Evolutionary conservation across 768 basidiomycete genomes (phyloP), one percentile per base, ranked within the genome.

Genomic region (Russula ochroleuca): DNA sequence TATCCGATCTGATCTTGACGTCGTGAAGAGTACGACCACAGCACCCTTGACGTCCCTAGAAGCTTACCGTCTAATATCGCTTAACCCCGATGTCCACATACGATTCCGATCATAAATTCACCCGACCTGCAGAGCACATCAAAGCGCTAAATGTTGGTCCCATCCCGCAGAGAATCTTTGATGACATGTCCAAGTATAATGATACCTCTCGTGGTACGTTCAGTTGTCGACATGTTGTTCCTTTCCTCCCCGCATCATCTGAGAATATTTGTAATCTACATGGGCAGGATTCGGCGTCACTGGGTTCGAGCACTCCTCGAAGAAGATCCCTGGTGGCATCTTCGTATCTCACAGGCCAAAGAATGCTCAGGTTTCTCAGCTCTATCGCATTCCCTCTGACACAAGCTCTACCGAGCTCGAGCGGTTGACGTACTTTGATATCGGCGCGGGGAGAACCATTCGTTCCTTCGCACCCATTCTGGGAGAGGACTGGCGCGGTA

Each of bases 401-500:
- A 65, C 76, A 1, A 40, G 61, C 28, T 64, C 66, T 31, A 65
- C 65, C 15, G 69, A 69, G n/a, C 61, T 76, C 17, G 70, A 75
- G 28, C 72, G 78, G 47, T 67, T 79, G 69, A 77, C 78, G 2
- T 64, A 77, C 69, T 79, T 79, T 60, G 70, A 79, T 57, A 64
- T 78, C n/a, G 74, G 73, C 37, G 70, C 73, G 1, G 78, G 78
- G 8, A 70, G 78, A 19, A 75, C 68, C 9, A 74, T 79, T 62
- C 67, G 67, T 17, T 56, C 59, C 5, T 76, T 77, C 57, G 21
- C n/a, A 35, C 61, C 76, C 1, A 73, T 79, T 35, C 49, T 49
- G 19, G 76, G 75, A 5, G 78, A 79, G n/a, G 76, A 78, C 60
- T 78, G 77, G 78, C 71, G 75, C 48, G 76, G 78, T 9, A 63